A percentile compares a stretch with the other conserved stretches of the same genome.
phyloP scores from a whole-genome alignment of 345 rosid genomes.

The Rhizophora mangle region DNA sequence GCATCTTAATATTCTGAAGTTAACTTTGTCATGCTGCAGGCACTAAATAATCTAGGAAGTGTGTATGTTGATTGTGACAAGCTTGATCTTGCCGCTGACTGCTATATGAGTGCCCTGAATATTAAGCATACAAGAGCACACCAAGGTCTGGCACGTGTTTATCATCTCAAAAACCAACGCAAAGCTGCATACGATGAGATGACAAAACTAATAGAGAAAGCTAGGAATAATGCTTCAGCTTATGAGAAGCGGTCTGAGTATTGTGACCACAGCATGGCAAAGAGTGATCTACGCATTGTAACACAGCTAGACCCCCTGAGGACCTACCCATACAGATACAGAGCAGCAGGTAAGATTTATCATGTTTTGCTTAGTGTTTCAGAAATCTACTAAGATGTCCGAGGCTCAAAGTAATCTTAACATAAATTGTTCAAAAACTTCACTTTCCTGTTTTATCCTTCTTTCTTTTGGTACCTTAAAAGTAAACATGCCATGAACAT shows the following conservation, averaged over 20 bases:
- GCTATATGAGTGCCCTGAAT: slow-evolving; percentile 84
- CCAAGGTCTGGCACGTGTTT: slow-evolving; percentile 92
- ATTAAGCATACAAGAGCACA: slow-evolving; percentile 98
- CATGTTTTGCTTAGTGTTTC: no score
- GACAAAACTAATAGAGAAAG: slow-evolving; percentile 93
- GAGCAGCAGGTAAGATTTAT: slow-evolving; percentile 73
- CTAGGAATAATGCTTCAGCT: slow-evolving; percentile 82
- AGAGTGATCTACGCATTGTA: slow-evolving; percentile 72
- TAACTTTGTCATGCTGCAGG: slow-evolving; percentile 47
- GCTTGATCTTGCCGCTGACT: slow-evolving; percentile 84
- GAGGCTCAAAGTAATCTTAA: no score
- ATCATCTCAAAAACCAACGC: slow-evolving; percentile 73
- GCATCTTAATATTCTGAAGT: background rate
- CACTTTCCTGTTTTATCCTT: no score
- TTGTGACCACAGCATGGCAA: slow-evolving; percentile 91
- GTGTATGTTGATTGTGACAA: slow-evolving; percentile 85
- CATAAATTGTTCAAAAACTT: no score
- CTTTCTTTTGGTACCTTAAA: no score
- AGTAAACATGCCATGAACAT: no score
- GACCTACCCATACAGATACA: slow-evolving; percentile 95
- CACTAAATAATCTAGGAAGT: slow-evolving; percentile 85
- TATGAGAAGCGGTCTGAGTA: slow-evolving; percentile 97
- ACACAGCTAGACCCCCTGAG: slow-evolving; percentile 86
- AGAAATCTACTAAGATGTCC: no score
- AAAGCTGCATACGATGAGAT: slow-evolving; percentile 94